phyloP scores from a whole-genome alignment of 139 green algal genomes.

The Coelastrella sp. region DNA sequence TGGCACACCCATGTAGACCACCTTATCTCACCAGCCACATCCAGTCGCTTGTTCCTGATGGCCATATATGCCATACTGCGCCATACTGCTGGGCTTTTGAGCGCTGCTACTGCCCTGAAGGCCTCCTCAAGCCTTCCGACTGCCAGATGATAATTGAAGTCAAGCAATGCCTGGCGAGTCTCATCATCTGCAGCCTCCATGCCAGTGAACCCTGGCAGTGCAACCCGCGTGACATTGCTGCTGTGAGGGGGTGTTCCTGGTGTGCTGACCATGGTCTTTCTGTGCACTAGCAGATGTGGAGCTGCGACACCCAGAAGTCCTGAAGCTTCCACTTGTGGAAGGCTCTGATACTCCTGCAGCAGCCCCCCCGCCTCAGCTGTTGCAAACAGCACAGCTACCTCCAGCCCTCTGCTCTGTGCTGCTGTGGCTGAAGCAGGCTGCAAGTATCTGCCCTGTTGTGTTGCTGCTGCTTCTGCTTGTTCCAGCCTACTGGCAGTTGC shows the following conservation, averaged over 20 bases:
- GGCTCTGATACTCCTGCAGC: slow-evolving; percentile 70
- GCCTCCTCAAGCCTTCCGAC: slow-evolving; percentile 80
- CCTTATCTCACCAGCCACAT: slow-evolving; percentile 66
- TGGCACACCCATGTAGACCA: neutral
- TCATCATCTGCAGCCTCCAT: slow-evolving; percentile 51
- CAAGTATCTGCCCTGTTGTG: neutral
- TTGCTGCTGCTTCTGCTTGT: neutral
- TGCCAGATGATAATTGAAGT: slow-evolving; percentile 78
- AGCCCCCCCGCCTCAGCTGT: slow-evolving; percentile 62
- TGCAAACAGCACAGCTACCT: slow-evolving; percentile 72
- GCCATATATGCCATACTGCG: slow-evolving; percentile 78
- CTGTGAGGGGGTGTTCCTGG: slow-evolving; percentile 11
- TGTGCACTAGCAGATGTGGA: slow-evolving; percentile 63
- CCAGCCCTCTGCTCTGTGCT: neutral
- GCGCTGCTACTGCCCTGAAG: slow-evolving; percentile 72
- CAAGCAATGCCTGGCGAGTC: slow-evolving; percentile 68
- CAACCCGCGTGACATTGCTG: slow-evolving; percentile 18
- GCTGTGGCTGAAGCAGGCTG: neutral
- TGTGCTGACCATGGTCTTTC: slow-evolving; percentile 41
- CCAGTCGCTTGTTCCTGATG: slow-evolving; percentile 80
- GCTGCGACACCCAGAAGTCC: slow-evolving; percentile 56
- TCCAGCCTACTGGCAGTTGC: neutral
- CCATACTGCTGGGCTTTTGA: slow-evolving; percentile 76
- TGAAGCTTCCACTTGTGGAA: neutral
- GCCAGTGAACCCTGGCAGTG: slow-evolving; percentile 13